These are phyloP conservation scores for Coemansia reversa DNA, from an alignment of 192 early-diverging fungal genomes.

Conservation along the genomic window DNA sequence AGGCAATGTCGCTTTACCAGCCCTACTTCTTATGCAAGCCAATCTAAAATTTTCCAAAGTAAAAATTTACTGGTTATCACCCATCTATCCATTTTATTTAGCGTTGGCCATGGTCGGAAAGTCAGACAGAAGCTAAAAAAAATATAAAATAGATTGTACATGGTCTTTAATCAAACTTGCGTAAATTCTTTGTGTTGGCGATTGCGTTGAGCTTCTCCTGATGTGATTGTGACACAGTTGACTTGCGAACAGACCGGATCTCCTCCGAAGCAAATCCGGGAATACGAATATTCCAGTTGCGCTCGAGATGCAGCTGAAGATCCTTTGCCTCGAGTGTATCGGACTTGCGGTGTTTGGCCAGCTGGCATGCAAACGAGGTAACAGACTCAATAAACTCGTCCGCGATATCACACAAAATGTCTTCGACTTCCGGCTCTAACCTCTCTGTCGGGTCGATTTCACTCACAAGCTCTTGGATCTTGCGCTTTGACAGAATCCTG, in stretches of 20 bases:
- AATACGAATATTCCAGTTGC: conserved; percentile 88
- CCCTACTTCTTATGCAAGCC: no score
- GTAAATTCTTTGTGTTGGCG: conserved; percentile 43
- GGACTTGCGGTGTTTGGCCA: conserved; percentile 82
- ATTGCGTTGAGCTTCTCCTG: conserved; percentile 66
- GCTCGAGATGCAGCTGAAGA: conserved; percentile 82
- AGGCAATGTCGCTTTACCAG: not conserved
- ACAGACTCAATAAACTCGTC: conserved; percentile 89
- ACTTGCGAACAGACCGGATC: conserved; percentile 71
- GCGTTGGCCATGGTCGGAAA: not conserved
- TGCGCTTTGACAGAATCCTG: conserved; percentile 68
- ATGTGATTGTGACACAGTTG: conserved; percentile 62
- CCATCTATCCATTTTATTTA: not conserved
- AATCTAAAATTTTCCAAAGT: no score
- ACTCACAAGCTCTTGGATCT: conserved; percentile 81
- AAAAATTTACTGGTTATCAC: no score
- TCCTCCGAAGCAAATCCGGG: conserved; percentile 84
- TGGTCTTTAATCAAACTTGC: conserved; percentile 27
- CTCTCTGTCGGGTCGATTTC: conserved; percentile 79
- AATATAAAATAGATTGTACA: not conserved
- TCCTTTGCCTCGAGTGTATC: conserved; percentile 80
- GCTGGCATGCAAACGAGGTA: conserved; percentile 74
- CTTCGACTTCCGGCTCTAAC: conserved; percentile 80
- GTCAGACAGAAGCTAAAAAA: not conserved
- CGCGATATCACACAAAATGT: conserved; percentile 80